Evolutionary conservation across 169 alveolate genomes (phyloP).

Genomic region (Plasmodium ovale): DNA sequence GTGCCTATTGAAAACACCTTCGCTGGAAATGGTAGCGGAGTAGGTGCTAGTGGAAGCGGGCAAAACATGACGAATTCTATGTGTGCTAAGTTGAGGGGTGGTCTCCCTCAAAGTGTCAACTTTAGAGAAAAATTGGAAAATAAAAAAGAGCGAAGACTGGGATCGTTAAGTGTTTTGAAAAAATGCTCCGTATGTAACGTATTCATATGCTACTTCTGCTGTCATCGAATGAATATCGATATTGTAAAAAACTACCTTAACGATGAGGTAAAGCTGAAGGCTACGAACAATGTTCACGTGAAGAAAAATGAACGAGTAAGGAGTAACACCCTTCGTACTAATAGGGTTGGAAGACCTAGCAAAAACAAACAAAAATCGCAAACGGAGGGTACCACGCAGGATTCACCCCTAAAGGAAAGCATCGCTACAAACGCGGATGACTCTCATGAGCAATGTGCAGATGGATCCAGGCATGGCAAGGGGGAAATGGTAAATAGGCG

Average conservation of each 20-base stretch:
- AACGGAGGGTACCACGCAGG: too few relatives aligned
- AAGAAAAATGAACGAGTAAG: background rate
- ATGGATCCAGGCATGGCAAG: too few relatives aligned
- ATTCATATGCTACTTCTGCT: slow-evolving; percentile 63
- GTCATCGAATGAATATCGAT: slow-evolving; percentile 72
- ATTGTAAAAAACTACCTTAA: slow-evolving; percentile 48
- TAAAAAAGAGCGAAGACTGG: slow-evolving; percentile 73
- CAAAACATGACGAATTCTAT: background rate
- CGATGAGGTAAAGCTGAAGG: slow-evolving; percentile 9
- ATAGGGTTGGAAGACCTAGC: slow-evolving; percentile 33
- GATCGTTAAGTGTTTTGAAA: slow-evolving; percentile 68
- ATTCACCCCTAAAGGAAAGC: too few relatives aligned
- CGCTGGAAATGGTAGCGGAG: background rate
- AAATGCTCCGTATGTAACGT: slow-evolving; percentile 64
- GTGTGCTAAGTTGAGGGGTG: background rate
- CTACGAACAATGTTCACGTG: background rate
- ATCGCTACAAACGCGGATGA: too few relatives aligned
- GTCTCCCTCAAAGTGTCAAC: background rate
- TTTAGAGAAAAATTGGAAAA: slow-evolving; percentile 29
- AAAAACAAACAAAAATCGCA: too few relatives aligned
- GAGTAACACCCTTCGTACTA: background rate
- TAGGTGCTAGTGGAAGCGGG: background rate
- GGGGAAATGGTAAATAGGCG: too few relatives aligned
- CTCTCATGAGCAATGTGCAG: too few relatives aligned
- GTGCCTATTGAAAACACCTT: background rate